Conservation (phyloP, 2,329 filamentous ascomycete species). For the Botryotinia globosa region DNA sequence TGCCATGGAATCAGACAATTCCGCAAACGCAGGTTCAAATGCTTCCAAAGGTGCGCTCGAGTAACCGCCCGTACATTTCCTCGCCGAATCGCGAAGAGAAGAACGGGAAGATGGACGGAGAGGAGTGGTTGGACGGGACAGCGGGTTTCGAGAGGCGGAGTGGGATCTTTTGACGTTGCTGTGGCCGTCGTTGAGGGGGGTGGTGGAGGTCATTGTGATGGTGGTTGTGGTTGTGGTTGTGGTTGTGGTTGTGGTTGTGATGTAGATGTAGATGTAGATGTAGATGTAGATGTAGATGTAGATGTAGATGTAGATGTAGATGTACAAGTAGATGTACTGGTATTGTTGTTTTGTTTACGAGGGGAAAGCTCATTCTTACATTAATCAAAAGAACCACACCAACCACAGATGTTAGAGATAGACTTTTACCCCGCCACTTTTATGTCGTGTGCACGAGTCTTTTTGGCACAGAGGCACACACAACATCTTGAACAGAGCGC, state of each 20-base stretch:
- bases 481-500: background rate
- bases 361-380: background rate
- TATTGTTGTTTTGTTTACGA: no score
- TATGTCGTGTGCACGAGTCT: background rate
- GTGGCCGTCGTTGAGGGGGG: slow-evolving; percentile 33
- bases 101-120: slow-evolving; percentile 86
- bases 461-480: background rate
- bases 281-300: no score
- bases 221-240: background rate
- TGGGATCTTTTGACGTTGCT: slow-evolving; percentile 35
- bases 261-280: no score
- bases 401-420: background rate
- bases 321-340: no score
- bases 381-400: background rate
- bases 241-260: background rate
- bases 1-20: slow-evolving; percentile 89
- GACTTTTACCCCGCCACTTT: background rate
- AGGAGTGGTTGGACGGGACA: slow-evolving; percentile 75
- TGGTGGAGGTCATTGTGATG: slow-evolving; percentile 30
- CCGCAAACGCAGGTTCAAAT: slow-evolving; percentile 87
- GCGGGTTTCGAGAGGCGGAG: slow-evolving; percentile 32
- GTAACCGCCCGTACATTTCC: slow-evolving; percentile 50
- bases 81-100: slow-evolving; percentile 72
- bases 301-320: no score
- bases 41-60: slow-evolving; percentile 69